Evolutionary conservation across 2,329 filamentous ascomycete genomes (phyloP), one percentile per base, ranked within the genome.

Genomic region (Alternaria consortialis): DNA sequence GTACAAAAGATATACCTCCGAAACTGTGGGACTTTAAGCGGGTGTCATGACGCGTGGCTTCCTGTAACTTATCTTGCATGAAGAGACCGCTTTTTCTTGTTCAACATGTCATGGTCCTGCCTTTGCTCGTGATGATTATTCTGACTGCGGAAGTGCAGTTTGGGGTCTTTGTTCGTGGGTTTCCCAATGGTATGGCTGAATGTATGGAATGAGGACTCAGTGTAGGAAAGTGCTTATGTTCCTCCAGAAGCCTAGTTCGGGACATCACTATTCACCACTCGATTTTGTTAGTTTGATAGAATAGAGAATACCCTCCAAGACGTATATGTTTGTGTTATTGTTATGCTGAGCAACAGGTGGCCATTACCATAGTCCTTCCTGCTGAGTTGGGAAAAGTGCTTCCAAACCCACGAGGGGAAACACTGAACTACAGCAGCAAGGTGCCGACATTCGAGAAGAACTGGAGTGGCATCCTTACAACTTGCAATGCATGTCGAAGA

Each of bases 1-100:
- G 74, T 78, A 78, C 70, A 78, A 78, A 77, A 77, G 69, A 69
- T 72, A 73, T 73, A 74, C 71, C 70, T 70, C 68, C 40, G 53
- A 67, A 71, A 73, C 72, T 65, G 69, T 71, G 71, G 68, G 71
- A 72, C 71, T 65, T 67, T 70, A 65, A 71, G 72, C 71, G 74
- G 68, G 70, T 76, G 70, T 66, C 72, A 69, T 66, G 67, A 73
- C 67, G 68, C 73, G 71, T 76, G 75, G 74, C 73, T 76, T 76
- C 68, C 68, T 71, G 66, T 78, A 78, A 76, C 77, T 74, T 75
- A 74, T 75, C 71, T 74, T 75, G 74, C 74, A 76, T 76, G 75
- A 77, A 77, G 71, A 77, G 70, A 68, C 66, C 64, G 62, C 68
- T 71, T 74, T 72, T 71, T 53, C 51, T 70, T 69, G 68, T 71